Conservation (phyloP, 768 basidiomycete species). For the Mycena vulgaris region DNA sequence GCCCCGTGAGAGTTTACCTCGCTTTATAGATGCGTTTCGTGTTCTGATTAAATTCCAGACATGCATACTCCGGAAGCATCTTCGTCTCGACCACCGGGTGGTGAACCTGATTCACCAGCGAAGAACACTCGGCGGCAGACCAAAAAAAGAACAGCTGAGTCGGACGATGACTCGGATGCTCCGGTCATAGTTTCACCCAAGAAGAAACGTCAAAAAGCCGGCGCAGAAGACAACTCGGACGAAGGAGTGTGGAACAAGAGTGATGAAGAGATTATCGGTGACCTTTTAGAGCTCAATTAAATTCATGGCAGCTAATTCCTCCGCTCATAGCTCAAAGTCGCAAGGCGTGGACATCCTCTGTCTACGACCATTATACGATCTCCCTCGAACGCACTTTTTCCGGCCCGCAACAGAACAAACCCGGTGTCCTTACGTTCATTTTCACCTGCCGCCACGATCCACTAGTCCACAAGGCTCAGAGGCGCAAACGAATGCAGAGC, state of each 20-base stretch:
- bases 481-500: not conserved
- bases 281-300: too few relatives aligned
- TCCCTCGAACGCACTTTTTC: not conserved
- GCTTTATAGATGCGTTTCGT: too few relatives aligned
- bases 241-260: not conserved
- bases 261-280: not conserved
- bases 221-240: not conserved
- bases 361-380: not conserved
- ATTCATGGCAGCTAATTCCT: too few relatives aligned
- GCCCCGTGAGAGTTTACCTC: not conserved
- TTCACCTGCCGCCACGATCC: conserved; percentile 6
- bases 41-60: too few relatives aligned
- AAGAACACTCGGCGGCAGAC: not conserved
- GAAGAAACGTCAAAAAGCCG: not conserved
- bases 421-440: not conserved
- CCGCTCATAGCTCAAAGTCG: not conserved
- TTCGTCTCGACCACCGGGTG: too few relatives aligned
- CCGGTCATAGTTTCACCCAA: not conserved
- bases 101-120: not conserved
- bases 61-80: too few relatives aligned
- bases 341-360: not conserved
- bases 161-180: not conserved
- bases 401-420: not conserved
- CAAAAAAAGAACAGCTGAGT: too few relatives aligned
- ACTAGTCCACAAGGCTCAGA: not conserved